Percentiles rank a stretch among this genome's conserved stretches.
Evolutionary conservation across 768 basidiomycete species (phyloP).

Genomic region (Boletus coccyginus): DNA sequence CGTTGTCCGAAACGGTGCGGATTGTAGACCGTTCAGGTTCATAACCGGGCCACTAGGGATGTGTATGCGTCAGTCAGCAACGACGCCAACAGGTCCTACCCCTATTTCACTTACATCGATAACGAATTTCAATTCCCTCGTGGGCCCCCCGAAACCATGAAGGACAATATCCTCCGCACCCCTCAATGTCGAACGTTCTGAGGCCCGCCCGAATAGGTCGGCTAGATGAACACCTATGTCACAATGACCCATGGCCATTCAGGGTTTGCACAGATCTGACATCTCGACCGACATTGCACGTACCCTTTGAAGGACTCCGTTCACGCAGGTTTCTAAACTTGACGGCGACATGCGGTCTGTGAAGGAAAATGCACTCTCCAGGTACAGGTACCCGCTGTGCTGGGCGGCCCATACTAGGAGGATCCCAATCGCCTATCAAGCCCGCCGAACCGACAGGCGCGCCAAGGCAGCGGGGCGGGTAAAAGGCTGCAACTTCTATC

Average conservation of each 20-base stretch:
- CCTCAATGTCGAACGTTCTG: neutral
- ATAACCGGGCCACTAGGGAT: conserved; percentile 1
- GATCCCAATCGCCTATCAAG: neutral
- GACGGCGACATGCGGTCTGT: neutral
- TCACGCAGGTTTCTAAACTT: conserved; percentile 1
- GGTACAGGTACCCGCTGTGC: neutral
- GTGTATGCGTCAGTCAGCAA: neutral
- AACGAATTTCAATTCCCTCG: neutral
- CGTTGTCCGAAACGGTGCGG: neutral
- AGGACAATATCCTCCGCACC: neutral
- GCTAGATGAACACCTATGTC: neutral
- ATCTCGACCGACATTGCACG: neutral
- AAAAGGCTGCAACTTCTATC: neutral
- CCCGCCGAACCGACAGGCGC: neutral
- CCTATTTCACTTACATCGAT: neutral
- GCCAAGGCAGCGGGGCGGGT: neutral
- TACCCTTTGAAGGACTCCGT: neutral
- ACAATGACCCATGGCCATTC: neutral
- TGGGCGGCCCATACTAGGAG: neutral
- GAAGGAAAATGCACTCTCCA: neutral
- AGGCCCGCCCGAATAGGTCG: neutral
- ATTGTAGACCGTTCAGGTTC: neutral
- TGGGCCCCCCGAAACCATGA: neutral
- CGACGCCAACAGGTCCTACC: neutral
- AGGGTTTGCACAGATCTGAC: neutral